Evolutionary conservation across 352 stramenopile species (phyloP).

Genomic region (Aphanomyces astaci): DNA sequence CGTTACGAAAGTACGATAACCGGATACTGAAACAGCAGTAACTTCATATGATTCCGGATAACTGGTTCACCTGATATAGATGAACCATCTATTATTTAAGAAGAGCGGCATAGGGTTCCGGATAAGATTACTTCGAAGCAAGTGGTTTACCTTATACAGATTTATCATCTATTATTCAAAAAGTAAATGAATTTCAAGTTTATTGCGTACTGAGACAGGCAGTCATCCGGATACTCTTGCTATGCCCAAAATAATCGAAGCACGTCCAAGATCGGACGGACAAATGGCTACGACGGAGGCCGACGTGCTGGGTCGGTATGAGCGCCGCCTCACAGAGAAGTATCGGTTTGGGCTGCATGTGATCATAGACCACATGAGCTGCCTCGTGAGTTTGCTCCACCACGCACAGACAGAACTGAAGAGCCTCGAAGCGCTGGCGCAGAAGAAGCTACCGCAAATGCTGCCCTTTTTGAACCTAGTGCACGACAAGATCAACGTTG

Average conservation of each 20-base stretch:
- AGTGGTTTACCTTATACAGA: no score
- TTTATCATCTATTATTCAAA: no score
- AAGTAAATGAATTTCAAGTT: no score
- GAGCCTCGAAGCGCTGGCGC: not conserved
- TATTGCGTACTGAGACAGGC: no score
- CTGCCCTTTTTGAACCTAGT: not conserved
- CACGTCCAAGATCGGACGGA: no score
- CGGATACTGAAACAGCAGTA: not conserved
- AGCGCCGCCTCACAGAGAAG: slow-evolving; percentile 10
- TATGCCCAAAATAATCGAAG: no score
- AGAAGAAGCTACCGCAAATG: slow-evolving; percentile 9
- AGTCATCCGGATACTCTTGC: not conserved
- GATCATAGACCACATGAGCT: slow-evolving; percentile 16
- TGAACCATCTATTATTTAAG: no score
- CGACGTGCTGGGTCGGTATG: slow-evolving; percentile 5
- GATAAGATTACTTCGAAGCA: no score
- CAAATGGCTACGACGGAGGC: no score
- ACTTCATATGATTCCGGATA: not conserved
- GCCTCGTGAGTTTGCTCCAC: not conserved
- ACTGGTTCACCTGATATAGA: no score
- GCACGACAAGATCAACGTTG: not conserved
- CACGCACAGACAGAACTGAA: not conserved
- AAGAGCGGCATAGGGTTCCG: no score
- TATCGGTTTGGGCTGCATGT: slow-evolving; percentile 13
- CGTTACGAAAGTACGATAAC: not conserved